phyloP scores from a whole-genome alignment of 768 basidiomycete species.

The Goffeauzyma gilvescens region DNA sequence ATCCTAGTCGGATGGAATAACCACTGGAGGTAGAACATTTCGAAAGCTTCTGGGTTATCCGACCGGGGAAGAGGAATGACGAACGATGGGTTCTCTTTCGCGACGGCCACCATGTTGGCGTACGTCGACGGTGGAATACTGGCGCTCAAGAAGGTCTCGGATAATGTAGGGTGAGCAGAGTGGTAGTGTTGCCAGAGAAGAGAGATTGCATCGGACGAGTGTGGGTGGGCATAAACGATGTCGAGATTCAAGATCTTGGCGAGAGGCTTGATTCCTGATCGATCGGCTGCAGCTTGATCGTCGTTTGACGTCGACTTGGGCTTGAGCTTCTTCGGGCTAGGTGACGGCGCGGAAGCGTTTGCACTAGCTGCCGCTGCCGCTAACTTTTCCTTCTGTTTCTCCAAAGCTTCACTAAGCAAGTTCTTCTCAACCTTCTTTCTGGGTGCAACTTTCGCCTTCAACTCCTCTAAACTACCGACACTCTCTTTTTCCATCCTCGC shows the following conservation, averaged over 20 bases:
- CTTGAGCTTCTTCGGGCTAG: not conserved
- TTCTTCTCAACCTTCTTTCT: constrained; percentile 14
- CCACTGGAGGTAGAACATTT: constrained; percentile 71
- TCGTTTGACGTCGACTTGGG: not conserved
- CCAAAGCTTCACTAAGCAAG: too few species aligned
- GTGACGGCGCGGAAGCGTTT: not conserved
- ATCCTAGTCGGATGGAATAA: constrained; percentile 53
- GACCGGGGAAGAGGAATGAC: constrained; percentile 51
- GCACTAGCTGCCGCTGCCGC: not conserved
- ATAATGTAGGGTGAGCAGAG: constrained; percentile 54
- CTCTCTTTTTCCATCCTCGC: constrained; percentile 42
- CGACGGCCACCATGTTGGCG: constrained; percentile 46
- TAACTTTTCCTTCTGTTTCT: not conserved
- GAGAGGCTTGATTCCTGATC: constrained; percentile 43
- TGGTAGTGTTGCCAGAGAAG: constrained; percentile 83
- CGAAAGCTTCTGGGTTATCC: constrained; percentile 32
- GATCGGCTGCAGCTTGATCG: constrained; percentile 11
- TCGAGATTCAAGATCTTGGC: constrained; percentile 60
- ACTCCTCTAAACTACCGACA: constrained; percentile 32
- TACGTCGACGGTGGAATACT: constrained; percentile 57
- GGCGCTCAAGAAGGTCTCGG: constrained; percentile 69
- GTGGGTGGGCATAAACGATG: constrained; percentile 44
- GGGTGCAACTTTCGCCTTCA: constrained; percentile 32
- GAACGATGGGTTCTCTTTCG: constrained; percentile 53
- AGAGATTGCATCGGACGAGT: constrained; percentile 56